Base-by-base conservation (phyloP, 164 flowering plant genomes). In the Chimonanthus praecox region DNA sequence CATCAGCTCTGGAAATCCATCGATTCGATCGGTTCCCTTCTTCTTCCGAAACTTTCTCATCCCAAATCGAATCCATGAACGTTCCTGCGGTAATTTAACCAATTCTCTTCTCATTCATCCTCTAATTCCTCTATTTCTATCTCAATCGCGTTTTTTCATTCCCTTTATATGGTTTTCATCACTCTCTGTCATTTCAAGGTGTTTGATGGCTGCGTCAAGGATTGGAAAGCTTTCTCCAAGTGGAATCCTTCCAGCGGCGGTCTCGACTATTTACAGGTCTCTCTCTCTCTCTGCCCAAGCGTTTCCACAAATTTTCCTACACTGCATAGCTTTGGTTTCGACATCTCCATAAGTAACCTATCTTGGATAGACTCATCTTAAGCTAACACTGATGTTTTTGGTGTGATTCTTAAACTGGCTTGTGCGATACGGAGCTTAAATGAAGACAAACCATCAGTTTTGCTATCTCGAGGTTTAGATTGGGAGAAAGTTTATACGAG, bases 191-290 rank as follows among this genome's bases (percentile, higher is more conserved):
- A 54, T 54, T 54, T 15, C 15, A 54, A 54, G 15, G 8, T 15
- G 8, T 54, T 2, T 62, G 20, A 62, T 62, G 65, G n/a, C 20
- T 89, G 92, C 80, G 61, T 84, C 65, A 89, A 82, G 77, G 83
- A 85, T 6, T 90, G 96, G 96, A 79, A 81, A 70, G 97, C 96
- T 73, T 79, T 86, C 67, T 71, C 85, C 73, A 77, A 75, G 58
- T 92, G 98, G 99, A 85, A 89, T 68, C 94, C 97, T 46, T 74
- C 81, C 3, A 82, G 77, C 73, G 92, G 89, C 58, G 99, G 99
- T 73, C 97, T 95, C 76, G 87, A 90, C 71, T 89, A 91, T 73
- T 78, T 95, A 78, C 87, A 87, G 91, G 97, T 92, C 15, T 68
- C 63, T n/a, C 63, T 51, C 54, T 47, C 60, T 47, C 33, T 33